Evolutionary conservation across 495 filamentous ascomycete genomes (phyloP).

Genomic region (Mycothermus thermophilus): DNA sequence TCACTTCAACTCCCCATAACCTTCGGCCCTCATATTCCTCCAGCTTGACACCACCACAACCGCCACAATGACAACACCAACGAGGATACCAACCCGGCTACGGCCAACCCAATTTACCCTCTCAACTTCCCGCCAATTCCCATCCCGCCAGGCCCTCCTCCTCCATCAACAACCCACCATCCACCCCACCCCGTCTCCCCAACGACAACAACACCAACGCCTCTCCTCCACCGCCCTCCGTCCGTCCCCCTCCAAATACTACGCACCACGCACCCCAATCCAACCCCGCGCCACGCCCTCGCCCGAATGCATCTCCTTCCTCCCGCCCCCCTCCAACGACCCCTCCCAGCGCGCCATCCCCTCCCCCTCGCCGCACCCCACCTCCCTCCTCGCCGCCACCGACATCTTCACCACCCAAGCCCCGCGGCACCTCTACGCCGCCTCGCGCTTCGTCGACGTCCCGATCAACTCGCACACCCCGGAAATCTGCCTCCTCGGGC

Average conservation of each 20-base stretch:
- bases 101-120: too few relatives aligned
- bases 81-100: background rate
- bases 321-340: constrained; percentile 22
- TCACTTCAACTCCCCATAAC: too few relatives aligned
- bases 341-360: constrained; percentile 13
- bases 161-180: background rate
- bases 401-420: constrained; percentile 48
- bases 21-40: too few relatives aligned
- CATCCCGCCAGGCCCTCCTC: background rate
- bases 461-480: constrained; percentile 39
- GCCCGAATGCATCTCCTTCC: too few relatives aligned
- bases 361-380: constrained; percentile 3
- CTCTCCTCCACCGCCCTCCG: background rate
- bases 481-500: constrained; percentile 50
- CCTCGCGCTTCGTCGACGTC: constrained; percentile 56
- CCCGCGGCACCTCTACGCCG: constrained; percentile 56
- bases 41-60: background rate
- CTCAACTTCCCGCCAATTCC: too few relatives aligned
- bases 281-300: too few relatives aligned
- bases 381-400: constrained; percentile 26
- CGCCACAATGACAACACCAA: constrained; percentile 1
- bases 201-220: background rate
- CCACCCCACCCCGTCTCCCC: background rate
- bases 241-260: background rate
- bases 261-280: background rate